A percentile compares a stretch with the other conserved stretches of the same genome.
Conservation (phyloP, 1,284 basidiomycete species). For the Leccinum angustisporum region DNA sequence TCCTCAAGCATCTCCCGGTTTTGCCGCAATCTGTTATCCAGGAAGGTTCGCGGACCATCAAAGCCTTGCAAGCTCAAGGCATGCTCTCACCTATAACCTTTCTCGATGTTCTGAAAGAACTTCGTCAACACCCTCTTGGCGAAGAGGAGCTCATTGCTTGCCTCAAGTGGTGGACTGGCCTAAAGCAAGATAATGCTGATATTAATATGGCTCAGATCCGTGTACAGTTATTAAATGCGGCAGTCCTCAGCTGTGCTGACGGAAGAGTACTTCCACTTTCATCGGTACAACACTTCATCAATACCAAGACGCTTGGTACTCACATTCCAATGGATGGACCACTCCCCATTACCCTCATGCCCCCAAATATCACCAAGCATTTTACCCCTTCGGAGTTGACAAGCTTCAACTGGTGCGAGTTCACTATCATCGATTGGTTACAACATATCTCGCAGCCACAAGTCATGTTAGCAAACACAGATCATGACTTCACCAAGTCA, state of each 20-base stretch:
- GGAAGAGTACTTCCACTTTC: constrained; percentile 65
- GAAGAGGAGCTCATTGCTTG: constrained; percentile 81
- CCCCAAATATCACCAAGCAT: constrained; percentile 65
- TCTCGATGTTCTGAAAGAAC: constrained; percentile 82
- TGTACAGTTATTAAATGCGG: constrained; percentile 66
- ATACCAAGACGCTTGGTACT: constrained; percentile 57
- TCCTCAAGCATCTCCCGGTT: constrained; percentile 81
- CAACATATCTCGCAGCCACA: constrained; percentile 59
- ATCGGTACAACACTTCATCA: constrained; percentile 73
- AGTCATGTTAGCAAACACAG: constrained; percentile 43
- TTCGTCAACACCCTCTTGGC: constrained; percentile 70
- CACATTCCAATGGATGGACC: constrained; percentile 82
- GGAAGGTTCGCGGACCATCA: constrained; percentile 67
- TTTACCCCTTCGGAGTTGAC: constrained; percentile 60
- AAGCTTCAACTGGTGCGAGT: constrained; percentile 81
- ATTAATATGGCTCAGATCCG: constrained; percentile 49
- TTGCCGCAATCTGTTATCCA: constrained; percentile 68
- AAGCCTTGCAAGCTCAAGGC: constrained; percentile 61
- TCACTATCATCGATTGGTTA: constrained; percentile 79
- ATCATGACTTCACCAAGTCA: constrained; percentile 70
- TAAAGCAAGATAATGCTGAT: constrained; percentile 50
- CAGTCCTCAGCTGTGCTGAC: constrained; percentile 53
- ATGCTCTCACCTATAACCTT: constrained; percentile 85
- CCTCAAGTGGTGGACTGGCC: constrained; percentile 85
- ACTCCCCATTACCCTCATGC: constrained; percentile 77